These are phyloP conservation scores for Macadamia integrifolia DNA, from an alignment of 164 flowering plant genomes.

Conservation along the genomic window DNA sequence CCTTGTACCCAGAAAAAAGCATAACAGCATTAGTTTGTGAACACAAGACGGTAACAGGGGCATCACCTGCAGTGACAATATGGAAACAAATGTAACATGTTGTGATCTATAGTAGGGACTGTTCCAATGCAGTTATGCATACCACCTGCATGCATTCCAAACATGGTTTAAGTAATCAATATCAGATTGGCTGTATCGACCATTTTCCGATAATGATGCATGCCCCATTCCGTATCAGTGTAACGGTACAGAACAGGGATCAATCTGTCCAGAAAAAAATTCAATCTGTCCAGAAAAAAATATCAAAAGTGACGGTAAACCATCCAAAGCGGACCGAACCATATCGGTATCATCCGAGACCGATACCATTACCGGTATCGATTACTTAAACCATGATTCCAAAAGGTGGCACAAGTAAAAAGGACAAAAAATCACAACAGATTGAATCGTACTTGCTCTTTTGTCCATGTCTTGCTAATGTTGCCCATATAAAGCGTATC, in stretches of 20 bases:
- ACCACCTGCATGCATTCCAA: neutral
- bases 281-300: no score
- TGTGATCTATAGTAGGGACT: neutral
- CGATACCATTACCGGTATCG: no score
- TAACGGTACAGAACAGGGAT: no score
- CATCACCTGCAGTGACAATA: conserved; percentile 10
- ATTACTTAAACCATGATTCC: neutral
- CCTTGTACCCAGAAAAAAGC: conserved; percentile 20
- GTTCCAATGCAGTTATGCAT: neutral
- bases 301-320: no score
- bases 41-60: conserved; percentile 2
- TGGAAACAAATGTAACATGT: neutral
- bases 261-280: no score
- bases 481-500: conserved; percentile 40
- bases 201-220: no score
- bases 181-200: no score
- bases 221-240: no score
- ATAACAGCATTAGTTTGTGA: conserved; percentile 8
- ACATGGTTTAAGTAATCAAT: no score
- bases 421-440: neutral
- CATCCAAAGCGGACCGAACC: no score
- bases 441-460: conserved; percentile 27
- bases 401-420: no score
- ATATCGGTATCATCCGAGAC: no score
- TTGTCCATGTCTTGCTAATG: conserved; percentile 39